Evolutionary conservation across 179 eudicot genomes (phyloP).

Genomic region (Spinacia oleracea): DNA sequence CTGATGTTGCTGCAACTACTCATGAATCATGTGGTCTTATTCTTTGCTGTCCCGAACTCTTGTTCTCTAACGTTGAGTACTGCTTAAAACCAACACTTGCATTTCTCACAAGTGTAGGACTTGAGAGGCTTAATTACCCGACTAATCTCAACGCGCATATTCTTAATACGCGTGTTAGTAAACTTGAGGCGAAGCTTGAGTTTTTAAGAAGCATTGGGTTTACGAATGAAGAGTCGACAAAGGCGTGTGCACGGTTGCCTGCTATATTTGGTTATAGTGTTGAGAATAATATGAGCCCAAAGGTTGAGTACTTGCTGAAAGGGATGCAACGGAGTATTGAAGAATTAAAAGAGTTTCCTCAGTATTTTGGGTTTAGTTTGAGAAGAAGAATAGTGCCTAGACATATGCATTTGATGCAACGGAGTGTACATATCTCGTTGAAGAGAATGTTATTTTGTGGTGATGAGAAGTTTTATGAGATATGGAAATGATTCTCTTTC

Average conservation of each 20-base stretch:
- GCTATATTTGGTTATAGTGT: constrained; percentile 60
- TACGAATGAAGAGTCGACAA: constrained; percentile 38
- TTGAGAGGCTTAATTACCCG: constrained; percentile 40
- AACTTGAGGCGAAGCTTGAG: constrained; percentile 43
- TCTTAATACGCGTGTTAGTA: constrained; percentile 42
- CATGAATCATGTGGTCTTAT: constrained; percentile 38
- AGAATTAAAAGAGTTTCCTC: constrained; percentile 57
- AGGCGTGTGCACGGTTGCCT: constrained; percentile 47
- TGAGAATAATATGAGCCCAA: constrained; percentile 49
- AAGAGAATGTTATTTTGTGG: constrained; percentile 44
- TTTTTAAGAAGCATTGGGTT: constrained; percentile 46
- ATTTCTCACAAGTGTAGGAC: constrained; percentile 40
- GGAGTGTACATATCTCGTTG: constrained; percentile 40
- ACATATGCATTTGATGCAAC: constrained; percentile 52
- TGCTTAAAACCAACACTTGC: constrained; percentile 47
- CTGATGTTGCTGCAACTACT: constrained; percentile 42
- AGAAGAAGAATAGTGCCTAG: constrained; percentile 47
- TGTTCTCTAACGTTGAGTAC: constrained; percentile 46
- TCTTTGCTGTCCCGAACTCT: constrained; percentile 44
- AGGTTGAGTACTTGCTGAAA: constrained; percentile 46
- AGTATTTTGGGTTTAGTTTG: constrained; percentile 66
- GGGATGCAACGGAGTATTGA: constrained; percentile 50
- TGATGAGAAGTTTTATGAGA: constrained; percentile 46
- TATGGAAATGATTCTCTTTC: constrained; percentile 41
- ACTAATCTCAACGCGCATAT: constrained; percentile 57